Evolutionary conservation across 2,329 filamentous ascomycete genomes (phyloP).

Genomic region (Penicillium sumatraense): DNA sequence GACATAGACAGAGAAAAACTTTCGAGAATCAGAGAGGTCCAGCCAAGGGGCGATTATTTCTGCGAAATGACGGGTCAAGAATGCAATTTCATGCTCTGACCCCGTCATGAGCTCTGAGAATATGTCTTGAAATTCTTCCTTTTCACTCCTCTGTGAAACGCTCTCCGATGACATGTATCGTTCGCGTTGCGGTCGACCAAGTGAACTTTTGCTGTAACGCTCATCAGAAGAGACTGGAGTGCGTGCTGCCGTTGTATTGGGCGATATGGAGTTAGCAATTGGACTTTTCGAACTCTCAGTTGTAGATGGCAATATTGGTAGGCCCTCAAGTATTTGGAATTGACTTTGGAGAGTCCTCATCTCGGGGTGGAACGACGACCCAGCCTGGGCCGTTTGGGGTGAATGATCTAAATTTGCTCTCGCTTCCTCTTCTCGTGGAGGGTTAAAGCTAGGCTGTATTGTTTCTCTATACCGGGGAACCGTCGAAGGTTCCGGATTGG

Average conservation of each 20-base stretch:
- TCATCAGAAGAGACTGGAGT: conserved; percentile 1
- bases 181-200: conserved; percentile 4
- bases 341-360: not conserved
- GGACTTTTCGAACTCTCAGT: conserved; percentile 9
- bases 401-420: not conserved
- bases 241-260: conserved; percentile 7
- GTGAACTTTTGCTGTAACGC: conserved; percentile 1
- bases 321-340: not conserved
- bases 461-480: not conserved
- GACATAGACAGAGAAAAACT: conserved; percentile 43
- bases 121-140: conserved; percentile 39
- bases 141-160: conserved; percentile 28
- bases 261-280: conserved; percentile 12
- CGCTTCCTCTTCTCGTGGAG: not conserved
- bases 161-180: conserved; percentile 16
- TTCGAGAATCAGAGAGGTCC: conserved; percentile 46
- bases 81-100: conserved; percentile 44
- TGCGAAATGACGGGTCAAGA: conserved; percentile 43
- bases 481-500: not conserved
- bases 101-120: conserved; percentile 43
- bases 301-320: not conserved
- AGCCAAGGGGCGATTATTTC: conserved; percentile 44
- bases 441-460: not conserved
- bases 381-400: not conserved
- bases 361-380: not conserved